These are phyloP conservation scores for Pichia rugopelliculosa DNA, from an alignment of 805 yeast species.

Conservation along the genomic window DNA sequence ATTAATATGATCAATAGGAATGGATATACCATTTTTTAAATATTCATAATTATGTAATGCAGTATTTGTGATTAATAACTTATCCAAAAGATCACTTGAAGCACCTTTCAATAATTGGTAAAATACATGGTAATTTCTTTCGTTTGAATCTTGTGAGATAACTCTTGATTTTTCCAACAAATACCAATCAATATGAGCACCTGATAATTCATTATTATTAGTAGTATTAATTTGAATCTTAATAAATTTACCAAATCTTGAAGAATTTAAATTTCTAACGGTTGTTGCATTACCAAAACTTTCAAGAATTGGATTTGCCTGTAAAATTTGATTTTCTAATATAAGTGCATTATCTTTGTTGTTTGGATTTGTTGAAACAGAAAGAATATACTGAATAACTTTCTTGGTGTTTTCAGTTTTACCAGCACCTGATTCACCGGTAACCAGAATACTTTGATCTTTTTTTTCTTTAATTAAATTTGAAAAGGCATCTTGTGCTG, in stretches of 20 bases:
- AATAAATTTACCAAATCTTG: slow-evolving; percentile 94
- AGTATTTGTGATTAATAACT: slow-evolving; percentile 35
- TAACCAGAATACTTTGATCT: slow-evolving; percentile 89
- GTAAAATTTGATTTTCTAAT: slow-evolving; percentile 79
- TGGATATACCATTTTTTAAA: slow-evolving; percentile 43
- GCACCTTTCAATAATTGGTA: slow-evolving; percentile 78
- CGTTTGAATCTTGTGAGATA: slow-evolving; percentile 61
- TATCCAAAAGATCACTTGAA: slow-evolving; percentile 39
- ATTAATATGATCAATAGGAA: slow-evolving; percentile 62
- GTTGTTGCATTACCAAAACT: slow-evolving; percentile 98
- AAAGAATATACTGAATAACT: slow-evolving; percentile 84
- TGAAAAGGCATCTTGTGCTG: slow-evolving; percentile 79
- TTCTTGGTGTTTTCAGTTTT: slow-evolving; percentile 96
- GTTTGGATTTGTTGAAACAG: slow-evolving; percentile 42
- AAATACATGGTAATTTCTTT: slow-evolving; percentile 90
- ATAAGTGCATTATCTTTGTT: slow-evolving; percentile 27
- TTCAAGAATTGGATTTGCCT: slow-evolving; percentile 93
- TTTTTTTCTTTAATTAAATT: slow-evolving; percentile 59
- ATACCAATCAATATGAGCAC: slow-evolving; percentile 94
- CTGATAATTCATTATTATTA: slow-evolving; percentile 55
- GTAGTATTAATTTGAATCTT: slow-evolving; percentile 50
- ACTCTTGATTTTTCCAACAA: slow-evolving; percentile 90
- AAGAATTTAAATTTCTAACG: slow-evolving; percentile 85
- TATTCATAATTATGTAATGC: slow-evolving; percentile 45
- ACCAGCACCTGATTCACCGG: slow-evolving; percentile 99